These are phyloP conservation scores for Sistotremastrum suecicum DNA, from an alignment of 768 basidiomycete species.

Conservation along the genomic window DNA sequence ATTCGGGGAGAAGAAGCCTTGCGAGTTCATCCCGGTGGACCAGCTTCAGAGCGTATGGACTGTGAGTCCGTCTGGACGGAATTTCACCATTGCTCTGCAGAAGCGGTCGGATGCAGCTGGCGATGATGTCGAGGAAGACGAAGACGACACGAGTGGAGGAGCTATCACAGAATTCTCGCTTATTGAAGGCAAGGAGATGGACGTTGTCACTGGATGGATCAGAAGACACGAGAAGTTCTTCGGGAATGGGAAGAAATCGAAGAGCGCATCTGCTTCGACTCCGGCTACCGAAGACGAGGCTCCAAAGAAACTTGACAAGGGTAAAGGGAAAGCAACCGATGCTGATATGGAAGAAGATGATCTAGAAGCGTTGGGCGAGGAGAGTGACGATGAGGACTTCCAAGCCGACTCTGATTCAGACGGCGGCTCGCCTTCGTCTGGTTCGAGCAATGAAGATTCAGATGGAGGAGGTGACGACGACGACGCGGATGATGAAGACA, in stretches of 20 bases:
- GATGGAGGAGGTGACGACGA: constrained; percentile 3
- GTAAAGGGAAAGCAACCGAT: constrained; percentile 3
- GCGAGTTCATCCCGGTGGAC: constrained; percentile 58
- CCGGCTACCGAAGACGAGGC: background rate
- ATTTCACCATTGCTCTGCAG: constrained; percentile 43
- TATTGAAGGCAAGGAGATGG: constrained; percentile 57
- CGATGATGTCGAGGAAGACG: constrained; percentile 13
- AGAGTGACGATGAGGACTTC: constrained; percentile 21
- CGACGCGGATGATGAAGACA: constrained; percentile 30
- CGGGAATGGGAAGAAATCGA: constrained; percentile 19
- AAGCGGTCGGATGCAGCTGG: constrained; percentile 18
- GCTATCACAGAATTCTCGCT: constrained; percentile 57
- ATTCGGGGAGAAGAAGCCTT: constrained; percentile 64
- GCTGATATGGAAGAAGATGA: constrained; percentile 3
- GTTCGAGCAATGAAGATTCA: constrained; percentile 6
- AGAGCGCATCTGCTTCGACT: background rate
- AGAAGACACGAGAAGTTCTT: constrained; percentile 40
- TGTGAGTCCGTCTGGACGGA: constrained; percentile 50
- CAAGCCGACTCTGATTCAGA: constrained; percentile 17
- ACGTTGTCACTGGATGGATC: constrained; percentile 55
- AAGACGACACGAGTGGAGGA: constrained; percentile 25
- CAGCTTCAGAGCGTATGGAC: constrained; percentile 35
- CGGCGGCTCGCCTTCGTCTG: constrained; percentile 15
- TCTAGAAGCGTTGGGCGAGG: constrained; percentile 12
- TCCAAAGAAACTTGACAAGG: background rate